phyloP scores from a whole-genome alignment of 148 eudicot species.

The Rhododendron simsii region DNA sequence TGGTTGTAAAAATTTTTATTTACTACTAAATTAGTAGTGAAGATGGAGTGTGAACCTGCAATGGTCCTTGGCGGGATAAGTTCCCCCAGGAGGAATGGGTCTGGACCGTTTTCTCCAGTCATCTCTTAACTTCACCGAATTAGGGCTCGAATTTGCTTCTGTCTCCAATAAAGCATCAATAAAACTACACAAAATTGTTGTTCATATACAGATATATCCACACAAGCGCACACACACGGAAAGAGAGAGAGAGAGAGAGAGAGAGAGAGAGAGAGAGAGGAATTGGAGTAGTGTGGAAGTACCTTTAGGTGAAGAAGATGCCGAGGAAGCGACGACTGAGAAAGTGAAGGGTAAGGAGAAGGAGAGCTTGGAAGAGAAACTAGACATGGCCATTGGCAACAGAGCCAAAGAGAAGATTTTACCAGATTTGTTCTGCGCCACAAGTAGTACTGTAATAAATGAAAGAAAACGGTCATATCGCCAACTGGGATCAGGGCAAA shows the following conservation, averaged over 20 bases:
- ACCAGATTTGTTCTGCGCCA: too few relatives aligned
- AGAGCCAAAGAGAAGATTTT: neutral
- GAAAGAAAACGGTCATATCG: too few relatives aligned
- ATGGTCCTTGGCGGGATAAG: slow-evolving; percentile 89
- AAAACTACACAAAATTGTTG: neutral
- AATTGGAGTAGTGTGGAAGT: neutral
- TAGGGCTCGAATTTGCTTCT: slow-evolving; percentile 27
- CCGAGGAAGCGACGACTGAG: neutral
- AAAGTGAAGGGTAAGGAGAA: neutral
- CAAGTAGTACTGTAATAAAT: too few relatives aligned
- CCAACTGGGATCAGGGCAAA: too few relatives aligned
- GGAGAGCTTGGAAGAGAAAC: neutral
- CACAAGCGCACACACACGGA: neutral
- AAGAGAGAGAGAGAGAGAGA: neutral
- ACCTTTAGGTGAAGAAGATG: neutral
- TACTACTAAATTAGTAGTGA: too few relatives aligned
- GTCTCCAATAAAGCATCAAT: neutral
- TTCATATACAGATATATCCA: neutral
- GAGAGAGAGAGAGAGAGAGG: neutral
- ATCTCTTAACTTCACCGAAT: slow-evolving; percentile 55
- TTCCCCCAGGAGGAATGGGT: slow-evolving; percentile 88
- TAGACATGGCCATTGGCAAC: neutral
- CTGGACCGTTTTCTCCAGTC: slow-evolving; percentile 78
- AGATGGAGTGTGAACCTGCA: slow-evolving; percentile 55
- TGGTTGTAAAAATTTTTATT: neutral